phyloP scores from a whole-genome alignment of 768 basidiomycete genomes.

The Tephrocybe sp. region DNA sequence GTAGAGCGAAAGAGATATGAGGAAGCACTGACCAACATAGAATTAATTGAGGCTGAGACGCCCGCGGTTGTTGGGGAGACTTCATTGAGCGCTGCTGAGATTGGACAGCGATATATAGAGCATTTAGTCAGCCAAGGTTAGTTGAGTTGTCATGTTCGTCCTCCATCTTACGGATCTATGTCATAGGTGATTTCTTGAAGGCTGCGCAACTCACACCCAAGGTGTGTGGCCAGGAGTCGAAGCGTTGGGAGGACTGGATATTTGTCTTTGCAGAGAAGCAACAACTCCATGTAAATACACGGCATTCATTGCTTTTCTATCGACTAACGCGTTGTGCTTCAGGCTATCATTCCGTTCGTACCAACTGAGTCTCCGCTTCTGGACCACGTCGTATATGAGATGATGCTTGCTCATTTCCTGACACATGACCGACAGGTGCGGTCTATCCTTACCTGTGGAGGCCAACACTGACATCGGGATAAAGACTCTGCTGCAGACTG shows the following conservation, averaged over 20 bases:
- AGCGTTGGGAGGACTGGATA: slow-evolving; percentile 96
- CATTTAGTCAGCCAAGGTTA: slow-evolving; percentile 81
- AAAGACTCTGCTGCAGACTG: slow-evolving; percentile 74
- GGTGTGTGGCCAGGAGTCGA: slow-evolving; percentile 77
- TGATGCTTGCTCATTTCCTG: slow-evolving; percentile 89
- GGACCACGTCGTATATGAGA: slow-evolving; percentile 87
- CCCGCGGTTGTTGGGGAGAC: slow-evolving; percentile 28
- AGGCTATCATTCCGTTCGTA: slow-evolving; percentile 88
- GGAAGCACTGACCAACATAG: slow-evolving; percentile 83
- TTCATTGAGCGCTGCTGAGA: slow-evolving; percentile 56
- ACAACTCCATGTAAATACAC: slow-evolving; percentile 62
- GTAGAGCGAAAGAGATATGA: slow-evolving; percentile 85
- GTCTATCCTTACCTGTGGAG: neutral
- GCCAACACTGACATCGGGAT: slow-evolving; percentile 1
- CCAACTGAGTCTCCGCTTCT: slow-evolving; percentile 84
- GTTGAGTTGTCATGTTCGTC: slow-evolving; percentile 12
- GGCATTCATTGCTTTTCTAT: neutral
- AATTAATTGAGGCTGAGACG: slow-evolving; percentile 54
- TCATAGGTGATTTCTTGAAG: slow-evolving; percentile 57
- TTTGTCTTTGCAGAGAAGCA: slow-evolving; percentile 83
- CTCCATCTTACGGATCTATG: neutral
- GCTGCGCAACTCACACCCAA: slow-evolving; percentile 85
- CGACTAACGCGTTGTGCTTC: neutral
- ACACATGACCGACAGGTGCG: slow-evolving; percentile 71
- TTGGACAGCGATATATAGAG: slow-evolving; percentile 86